Evolutionary conservation across 257 asterid species (phyloP).

Genomic region (Capsicum baccatum): DNA sequence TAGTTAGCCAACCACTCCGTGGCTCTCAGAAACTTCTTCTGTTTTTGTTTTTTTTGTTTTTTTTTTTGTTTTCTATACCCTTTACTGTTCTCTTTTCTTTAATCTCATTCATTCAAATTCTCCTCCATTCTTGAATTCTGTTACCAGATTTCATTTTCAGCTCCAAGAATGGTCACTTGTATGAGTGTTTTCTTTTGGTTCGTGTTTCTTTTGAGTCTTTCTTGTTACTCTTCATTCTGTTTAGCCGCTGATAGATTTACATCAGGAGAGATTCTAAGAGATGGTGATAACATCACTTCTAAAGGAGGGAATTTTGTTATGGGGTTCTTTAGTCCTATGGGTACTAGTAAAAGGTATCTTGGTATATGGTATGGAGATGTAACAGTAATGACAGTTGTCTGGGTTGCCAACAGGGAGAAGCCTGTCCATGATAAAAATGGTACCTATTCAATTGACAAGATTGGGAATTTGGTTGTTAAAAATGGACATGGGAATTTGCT

Average conservation of each 20-base stretch:
- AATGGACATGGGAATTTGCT: constrained; percentile 37
- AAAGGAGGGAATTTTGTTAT: constrained; percentile 45
- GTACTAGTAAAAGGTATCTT: constrained; percentile 52
- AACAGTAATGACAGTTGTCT: constrained; percentile 47
- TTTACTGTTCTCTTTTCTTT: neutral
- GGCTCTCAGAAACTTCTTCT: constrained; percentile 5
- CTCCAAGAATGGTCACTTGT: constrained; percentile 5
- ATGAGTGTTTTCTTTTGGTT: neutral
- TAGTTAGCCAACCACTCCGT: neutral
- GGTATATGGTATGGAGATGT: constrained; percentile 66
- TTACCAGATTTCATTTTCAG: neutral
- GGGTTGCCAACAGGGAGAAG: constrained; percentile 77
- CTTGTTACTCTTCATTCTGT: constrained; percentile 34
- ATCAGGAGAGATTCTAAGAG: constrained; percentile 41
- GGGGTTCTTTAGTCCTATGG: constrained; percentile 72
- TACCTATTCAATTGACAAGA: constrained; percentile 36
- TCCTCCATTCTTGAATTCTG: constrained; percentile 2
- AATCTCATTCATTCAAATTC: neutral
- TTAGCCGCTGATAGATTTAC: constrained; percentile 43
- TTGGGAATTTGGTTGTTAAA: constrained; percentile 54
- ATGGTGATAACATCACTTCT: constrained; percentile 60
- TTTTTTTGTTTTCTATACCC: neutral
- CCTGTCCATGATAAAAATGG: constrained; percentile 62
- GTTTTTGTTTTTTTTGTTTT: neutral
- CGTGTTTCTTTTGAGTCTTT: constrained; percentile 29